Evolutionary conservation across 768 basidiomycete species (phyloP).

Genomic region (Psilocybe cubensis): DNA sequence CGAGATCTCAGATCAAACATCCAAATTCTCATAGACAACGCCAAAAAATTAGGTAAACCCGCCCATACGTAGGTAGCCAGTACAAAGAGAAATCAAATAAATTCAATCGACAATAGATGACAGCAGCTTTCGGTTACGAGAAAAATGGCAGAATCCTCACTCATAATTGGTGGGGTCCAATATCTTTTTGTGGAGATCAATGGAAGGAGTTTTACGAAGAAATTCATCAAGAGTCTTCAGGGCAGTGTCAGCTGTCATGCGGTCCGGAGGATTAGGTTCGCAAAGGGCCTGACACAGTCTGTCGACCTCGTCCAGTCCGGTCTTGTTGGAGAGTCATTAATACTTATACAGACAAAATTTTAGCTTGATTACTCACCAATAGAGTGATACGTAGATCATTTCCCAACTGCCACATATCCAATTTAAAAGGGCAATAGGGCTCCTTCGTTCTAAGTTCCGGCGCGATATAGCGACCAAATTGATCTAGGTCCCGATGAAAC

Average conservation of each 20-base stretch:
- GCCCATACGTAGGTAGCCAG: too few relatives aligned
- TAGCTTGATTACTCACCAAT: background rate
- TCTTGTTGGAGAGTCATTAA: background rate
- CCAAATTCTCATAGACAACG: too few relatives aligned
- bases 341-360: background rate
- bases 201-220: background rate
- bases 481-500: background rate
- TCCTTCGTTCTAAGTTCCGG: background rate
- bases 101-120: too few relatives aligned
- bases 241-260: background rate
- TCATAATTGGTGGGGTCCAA: background rate
- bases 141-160: too few relatives aligned
- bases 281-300: background rate
- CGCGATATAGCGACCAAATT: background rate
- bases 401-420: slow-evolving; percentile 19
- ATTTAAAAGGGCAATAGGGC: slow-evolving; percentile 14
- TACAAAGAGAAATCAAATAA: too few relatives aligned
- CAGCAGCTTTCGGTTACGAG: too few relatives aligned
- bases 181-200: background rate
- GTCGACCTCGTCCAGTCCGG: background rate
- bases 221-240: background rate
- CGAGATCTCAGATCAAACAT: too few relatives aligned
- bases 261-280: background rate
- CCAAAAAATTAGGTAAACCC: too few relatives aligned
- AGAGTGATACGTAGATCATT: background rate